These are phyloP conservation scores for slime mould (Dictyostelium discoideum) DNA, from an alignment of 78 protist species.

Conservation along the genomic window DNA sequence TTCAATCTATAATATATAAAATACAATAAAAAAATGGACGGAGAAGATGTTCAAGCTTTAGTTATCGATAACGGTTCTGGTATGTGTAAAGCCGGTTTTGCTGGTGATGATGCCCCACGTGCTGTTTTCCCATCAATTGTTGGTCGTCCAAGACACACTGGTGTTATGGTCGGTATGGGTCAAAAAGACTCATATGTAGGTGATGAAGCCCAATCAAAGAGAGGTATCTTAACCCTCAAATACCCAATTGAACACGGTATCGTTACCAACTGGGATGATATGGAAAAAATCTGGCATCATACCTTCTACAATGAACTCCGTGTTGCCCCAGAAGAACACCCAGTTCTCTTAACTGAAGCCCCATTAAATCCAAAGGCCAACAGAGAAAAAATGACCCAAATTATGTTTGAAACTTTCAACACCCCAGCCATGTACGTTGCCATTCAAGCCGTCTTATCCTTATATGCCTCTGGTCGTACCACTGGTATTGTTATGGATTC, in stretches of 20 bases:
- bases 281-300: conserved; percentile 96
- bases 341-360: conserved; percentile 52
- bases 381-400: conserved; percentile 93
- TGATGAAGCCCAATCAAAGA: conserved; percentile 73
- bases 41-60: neutral
- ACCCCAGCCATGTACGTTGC: conserved; percentile 95
- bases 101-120: conserved; percentile 94
- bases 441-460: conserved; percentile 94
- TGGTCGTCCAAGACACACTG: conserved; percentile 93
- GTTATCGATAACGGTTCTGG: conserved; percentile 94
- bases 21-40: neutral
- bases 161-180: conserved; percentile 92
- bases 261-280: conserved; percentile 99
- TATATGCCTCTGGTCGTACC: conserved; percentile 95
- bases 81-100: conserved; percentile 96
- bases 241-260: conserved; percentile 93
- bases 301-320: conserved; percentile 92
- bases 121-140: conserved; percentile 93
- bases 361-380: conserved; percentile 71
- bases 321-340: conserved; percentile 95
- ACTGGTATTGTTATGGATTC: conserved; percentile 98
- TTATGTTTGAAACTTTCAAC: conserved; percentile 97
- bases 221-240: conserved; percentile 88
- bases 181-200: conserved; percentile 69
- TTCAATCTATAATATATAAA: neutral